Base-by-base conservation (phyloP, 495 filamentous ascomycete species). In the Aspergillus mulundensis region DNA sequence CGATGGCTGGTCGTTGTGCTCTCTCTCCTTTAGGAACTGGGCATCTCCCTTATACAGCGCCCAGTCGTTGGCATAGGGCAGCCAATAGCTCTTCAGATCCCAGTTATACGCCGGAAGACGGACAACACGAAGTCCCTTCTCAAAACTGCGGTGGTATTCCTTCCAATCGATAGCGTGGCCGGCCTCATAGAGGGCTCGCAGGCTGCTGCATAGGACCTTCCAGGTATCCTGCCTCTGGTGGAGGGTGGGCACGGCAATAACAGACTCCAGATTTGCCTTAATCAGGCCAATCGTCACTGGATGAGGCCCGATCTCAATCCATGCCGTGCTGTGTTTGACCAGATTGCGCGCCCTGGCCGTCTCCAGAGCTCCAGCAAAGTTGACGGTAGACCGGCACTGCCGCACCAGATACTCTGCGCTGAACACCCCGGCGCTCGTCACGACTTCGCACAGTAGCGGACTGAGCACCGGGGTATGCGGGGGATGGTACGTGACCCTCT, bases 141-240 rank as follows among this genome's bases (percentile, higher is more conserved):
- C 54, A 6, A 41, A 53, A 0, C 18, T 30, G 5, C 47, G 38
- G 24, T 59, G 54, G 11, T 61, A 87, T 62, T 88, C 87, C 50
- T 77, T 78, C 84, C 87, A 93, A 63, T 83, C 64, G 45, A 90
- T 66, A 23, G 81, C 74, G 6, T 85, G 56, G 5, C 88, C 86
- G 10, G 68, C 72, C 3, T 65, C 63, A 65, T 90, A 79, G 12
- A 90, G 69, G 1, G 76, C 70, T 39, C 69, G 67, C 8, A 90
- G 59, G 16, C 69, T 81, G 6, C 62, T 58, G 0, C 75, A 70
- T 2, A 91, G 66, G 5, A 75, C 82, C 61, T 78, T 79, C 77
- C 82, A 90, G 4, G 21, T 15, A 8, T 38, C 32, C 0, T 19
- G 16, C 25, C 52, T 57, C 44, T 74, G 61, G 21, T 70, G 68